Evolutionary conservation across 2,329 filamentous ascomycete species (phyloP), one percentile per base, ranked within the genome.

Genomic region (Geosmithia morbida): DNA sequence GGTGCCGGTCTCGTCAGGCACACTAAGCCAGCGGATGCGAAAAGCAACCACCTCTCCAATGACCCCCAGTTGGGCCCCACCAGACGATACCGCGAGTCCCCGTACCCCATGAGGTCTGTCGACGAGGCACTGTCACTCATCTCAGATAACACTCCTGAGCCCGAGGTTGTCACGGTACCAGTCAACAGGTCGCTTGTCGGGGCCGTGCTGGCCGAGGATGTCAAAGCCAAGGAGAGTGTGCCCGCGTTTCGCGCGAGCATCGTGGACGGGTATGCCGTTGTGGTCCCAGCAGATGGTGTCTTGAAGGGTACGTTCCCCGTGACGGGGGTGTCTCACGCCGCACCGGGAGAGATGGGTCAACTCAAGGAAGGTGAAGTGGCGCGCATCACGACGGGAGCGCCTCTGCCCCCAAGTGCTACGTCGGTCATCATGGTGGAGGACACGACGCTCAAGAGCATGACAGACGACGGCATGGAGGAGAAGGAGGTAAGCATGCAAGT

Each of bases 231-330:
- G 3, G 90, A 96, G 60, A 79, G 83, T 7, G 92, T 98, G 0
- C 92, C 92, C 0, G 92, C 90, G 0, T 98, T 94, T 65, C 74
- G 88, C 49, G 92, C 92, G 17, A 97, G 90, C 59, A 97, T 96
- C 41, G 92, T 98, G 1, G 92, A 98, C 61, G 92, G 92, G 1
- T 98, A 98, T 59, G 92, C 92, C 2, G 77, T 94, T 1, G 79
- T 89, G 39, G 82, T 79, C 6, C 73, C 75, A 47, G 66, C 67
- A 29, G 70, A 78, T 41, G 78, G 74, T 1, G 78, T 74, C 45
- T 75, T 86, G 45, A 86, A 83, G 55, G 89, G 90, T 0, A 66
- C 82, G 1, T 97, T 92, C 58, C 88, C 90, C 1, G 90, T 98
- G 14, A 81, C 83, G 1, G 83, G 85, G 0, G 74, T 97, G 13